Percentiles rank a stretch among this genome's conserved stretches.
These are phyloP conservation scores for Phaseolus lunatus DNA, from an alignment of 306 rosid species.

Conservation along the genomic window DNA sequence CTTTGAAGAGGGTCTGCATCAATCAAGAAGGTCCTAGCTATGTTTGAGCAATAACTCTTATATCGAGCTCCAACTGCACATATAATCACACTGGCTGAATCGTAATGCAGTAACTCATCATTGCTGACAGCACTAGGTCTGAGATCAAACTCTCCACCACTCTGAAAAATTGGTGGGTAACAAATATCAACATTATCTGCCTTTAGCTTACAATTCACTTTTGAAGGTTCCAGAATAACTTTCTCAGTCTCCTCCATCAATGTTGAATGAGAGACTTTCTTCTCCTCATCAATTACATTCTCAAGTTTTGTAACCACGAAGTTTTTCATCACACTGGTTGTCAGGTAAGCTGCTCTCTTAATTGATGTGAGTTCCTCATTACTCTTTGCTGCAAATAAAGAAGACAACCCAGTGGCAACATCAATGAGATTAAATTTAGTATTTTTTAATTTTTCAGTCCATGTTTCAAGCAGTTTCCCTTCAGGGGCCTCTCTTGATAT, in stretches of 20 bases:
- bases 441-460: constrained; percentile 77
- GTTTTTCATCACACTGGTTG: constrained; percentile 79
- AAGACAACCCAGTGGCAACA: constrained; percentile 81
- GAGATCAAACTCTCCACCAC: constrained; percentile 94
- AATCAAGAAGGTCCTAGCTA: constrained; percentile 88
- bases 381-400: constrained; percentile 71
- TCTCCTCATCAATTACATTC: constrained; percentile 92
- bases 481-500: constrained; percentile 86
- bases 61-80: constrained; percentile 95
- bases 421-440: constrained; percentile 64
- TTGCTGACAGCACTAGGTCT: constrained; percentile 95
- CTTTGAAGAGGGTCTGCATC: constrained; percentile 87
- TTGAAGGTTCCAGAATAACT: constrained; percentile 79
- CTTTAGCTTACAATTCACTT: constrained; percentile 76
- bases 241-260: constrained; percentile 97
- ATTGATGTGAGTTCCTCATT: constrained; percentile 72
- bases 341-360: constrained; percentile 83
- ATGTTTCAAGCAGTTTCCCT: constrained; percentile 77
- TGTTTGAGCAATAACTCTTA: constrained; percentile 90
- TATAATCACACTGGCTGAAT: constrained; percentile 83
- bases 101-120: constrained; percentile 84
- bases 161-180: constrained; percentile 95
- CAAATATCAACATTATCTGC: constrained; percentile 91
- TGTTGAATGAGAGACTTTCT: constrained; percentile 77
- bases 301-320: constrained; percentile 88